These are phyloP conservation scores for Cucurbita argyrosperma DNA, from an alignment of 306 rosid species.

Conservation along the genomic window DNA sequence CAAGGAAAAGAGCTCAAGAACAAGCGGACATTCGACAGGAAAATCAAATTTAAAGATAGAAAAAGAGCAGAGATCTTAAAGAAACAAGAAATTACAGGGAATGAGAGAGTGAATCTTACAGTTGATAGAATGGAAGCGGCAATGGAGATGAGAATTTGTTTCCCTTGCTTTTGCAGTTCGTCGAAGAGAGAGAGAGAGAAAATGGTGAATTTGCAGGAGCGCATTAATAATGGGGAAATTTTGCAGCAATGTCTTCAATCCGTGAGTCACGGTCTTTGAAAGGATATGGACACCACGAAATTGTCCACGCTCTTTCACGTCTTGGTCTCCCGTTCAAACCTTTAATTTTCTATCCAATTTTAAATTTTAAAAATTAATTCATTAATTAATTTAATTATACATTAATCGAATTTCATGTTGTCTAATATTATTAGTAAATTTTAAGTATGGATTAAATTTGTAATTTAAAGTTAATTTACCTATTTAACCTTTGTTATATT, in stretches of 20 bases:
- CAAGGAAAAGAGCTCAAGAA: neutral
- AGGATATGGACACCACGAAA: neutral
- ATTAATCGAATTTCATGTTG: too few relatives aligned
- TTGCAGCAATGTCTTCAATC: neutral
- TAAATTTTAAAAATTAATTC: too few relatives aligned
- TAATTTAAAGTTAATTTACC: too few relatives aligned
- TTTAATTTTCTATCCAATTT: too few relatives aligned
- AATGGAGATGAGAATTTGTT: neutral
- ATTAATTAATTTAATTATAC: too few relatives aligned
- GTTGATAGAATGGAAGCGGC: neutral
- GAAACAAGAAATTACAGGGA: neutral
- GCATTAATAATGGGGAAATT: neutral
- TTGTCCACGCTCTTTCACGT: neutral
- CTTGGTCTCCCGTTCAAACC: neutral
- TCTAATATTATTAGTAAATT: too few relatives aligned
- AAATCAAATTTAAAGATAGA: neutral
- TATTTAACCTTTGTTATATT: too few relatives aligned
- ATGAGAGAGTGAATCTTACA: neutral
- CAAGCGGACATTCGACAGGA: too few relatives aligned
- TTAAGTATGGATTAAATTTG: too few relatives aligned
- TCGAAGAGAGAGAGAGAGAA: neutral
- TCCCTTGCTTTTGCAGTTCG: neutral
- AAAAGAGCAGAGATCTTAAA: conserved; percentile 1
- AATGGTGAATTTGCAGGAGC: neutral
- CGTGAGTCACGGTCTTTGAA: neutral